These are phyloP conservation scores for Talaromyces funiculosus DNA, from an alignment of 2,329 filamentous ascomycete species.

Conservation along the genomic window DNA sequence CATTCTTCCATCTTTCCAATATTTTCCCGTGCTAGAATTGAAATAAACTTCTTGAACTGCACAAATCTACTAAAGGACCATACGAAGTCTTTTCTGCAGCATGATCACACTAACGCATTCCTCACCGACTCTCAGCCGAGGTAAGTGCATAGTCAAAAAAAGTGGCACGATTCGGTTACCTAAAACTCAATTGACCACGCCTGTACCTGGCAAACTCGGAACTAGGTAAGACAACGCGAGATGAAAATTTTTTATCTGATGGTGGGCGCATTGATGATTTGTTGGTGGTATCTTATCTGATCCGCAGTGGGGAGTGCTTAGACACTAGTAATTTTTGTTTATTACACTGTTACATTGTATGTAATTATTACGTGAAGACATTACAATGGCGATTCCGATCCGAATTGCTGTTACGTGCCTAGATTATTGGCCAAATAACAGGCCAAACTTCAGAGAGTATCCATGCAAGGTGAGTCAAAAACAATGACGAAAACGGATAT, in stretches of 20 bases:
- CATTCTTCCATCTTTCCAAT: background rate
- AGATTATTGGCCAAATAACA: background rate
- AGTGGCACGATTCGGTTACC: background rate
- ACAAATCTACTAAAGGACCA: background rate
- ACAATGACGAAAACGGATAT: too few species aligned
- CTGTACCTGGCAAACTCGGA: background rate
- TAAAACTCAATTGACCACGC: background rate
- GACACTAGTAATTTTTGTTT: background rate
- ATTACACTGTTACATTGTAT: background rate
- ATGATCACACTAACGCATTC: background rate
- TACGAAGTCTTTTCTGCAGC: background rate
- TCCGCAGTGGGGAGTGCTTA: background rate
- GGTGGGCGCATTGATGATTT: constrained; percentile 4
- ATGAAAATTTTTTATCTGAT: constrained; percentile 13
- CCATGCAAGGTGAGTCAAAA: too few species aligned
- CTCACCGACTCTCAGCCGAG: background rate
- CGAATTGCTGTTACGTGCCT: background rate
- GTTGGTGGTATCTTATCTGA: constrained; percentile 13
- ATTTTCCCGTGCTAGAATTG: too few species aligned
- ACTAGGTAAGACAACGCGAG: background rate
- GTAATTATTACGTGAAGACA: background rate
- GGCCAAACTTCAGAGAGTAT: background rate
- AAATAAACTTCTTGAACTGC: background rate
- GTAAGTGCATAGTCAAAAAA: background rate
- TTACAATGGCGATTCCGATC: background rate